These are phyloP conservation scores for Tulasnella sp. DNA, from an alignment of 768 basidiomycete genomes.

Conservation along the genomic window DNA sequence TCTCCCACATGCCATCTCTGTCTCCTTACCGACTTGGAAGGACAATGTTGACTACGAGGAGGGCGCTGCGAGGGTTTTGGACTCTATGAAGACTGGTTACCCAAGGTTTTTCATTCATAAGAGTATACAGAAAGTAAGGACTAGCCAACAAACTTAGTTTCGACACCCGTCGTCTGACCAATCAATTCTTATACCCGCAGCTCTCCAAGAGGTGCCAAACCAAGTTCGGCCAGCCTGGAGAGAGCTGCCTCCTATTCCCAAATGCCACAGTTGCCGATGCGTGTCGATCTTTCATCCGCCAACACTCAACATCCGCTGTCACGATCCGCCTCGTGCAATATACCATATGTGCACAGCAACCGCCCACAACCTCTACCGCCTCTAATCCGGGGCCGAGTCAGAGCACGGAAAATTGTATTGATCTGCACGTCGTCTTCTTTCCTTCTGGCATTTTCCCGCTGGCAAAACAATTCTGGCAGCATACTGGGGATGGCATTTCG, in stretches of 20 bases:
- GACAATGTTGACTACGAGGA: conserved; percentile 91
- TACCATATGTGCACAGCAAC: conserved; percentile 52
- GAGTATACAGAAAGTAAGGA: conserved; percentile 67
- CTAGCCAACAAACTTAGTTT: not conserved
- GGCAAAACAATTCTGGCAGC: conserved; percentile 95
- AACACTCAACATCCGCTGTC: conserved; percentile 35
- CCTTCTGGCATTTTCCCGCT: conserved; percentile 45
- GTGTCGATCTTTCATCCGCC: conserved; percentile 63
- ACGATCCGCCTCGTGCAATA: conserved; percentile 56
- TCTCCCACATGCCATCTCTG: conserved; percentile 78
- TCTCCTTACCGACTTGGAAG: conserved; percentile 87
- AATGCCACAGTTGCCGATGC: conserved; percentile 59
- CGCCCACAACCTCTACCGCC: not conserved
- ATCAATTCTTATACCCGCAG: conserved; percentile 33
- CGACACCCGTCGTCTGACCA: not conserved
- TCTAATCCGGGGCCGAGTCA: conserved; percentile 12
- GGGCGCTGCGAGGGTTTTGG: conserved; percentile 66
- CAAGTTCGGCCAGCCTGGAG: conserved; percentile 62
- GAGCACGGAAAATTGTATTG: conserved; percentile 31
- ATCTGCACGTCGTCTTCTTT: conserved; percentile 78
- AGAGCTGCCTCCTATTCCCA: conserved; percentile 71
- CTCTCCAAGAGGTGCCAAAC: conserved; percentile 65
- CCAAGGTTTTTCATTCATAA: conserved; percentile 90
- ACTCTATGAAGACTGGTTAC: conserved; percentile 80
- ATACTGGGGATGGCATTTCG: conserved; percentile 81